Evolutionary conservation across 768 basidiomycete species (phyloP).

Genomic region (Boletus rufocinnamomeus): DNA sequence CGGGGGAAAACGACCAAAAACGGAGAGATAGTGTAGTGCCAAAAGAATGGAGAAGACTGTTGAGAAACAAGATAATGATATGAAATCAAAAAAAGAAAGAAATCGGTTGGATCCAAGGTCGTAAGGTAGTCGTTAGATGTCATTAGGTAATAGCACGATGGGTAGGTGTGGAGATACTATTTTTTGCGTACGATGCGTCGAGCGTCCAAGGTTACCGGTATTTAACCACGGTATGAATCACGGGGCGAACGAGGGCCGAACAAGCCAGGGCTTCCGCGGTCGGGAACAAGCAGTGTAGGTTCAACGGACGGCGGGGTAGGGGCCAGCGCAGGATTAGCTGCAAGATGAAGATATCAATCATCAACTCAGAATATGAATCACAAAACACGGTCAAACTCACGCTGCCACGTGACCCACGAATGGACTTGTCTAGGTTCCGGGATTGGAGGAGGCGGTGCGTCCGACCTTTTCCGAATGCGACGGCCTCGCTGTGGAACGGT

Average conservation of each 20-base stretch:
- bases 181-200: not conserved
- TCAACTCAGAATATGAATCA: not conserved
- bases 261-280: constrained; percentile 60
- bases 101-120: constrained; percentile 12
- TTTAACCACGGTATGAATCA: constrained; percentile 33
- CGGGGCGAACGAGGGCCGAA: constrained; percentile 79
- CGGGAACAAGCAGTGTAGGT: constrained; percentile 62
- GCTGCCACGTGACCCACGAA: constrained; percentile 70
- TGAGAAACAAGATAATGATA: constrained; percentile 32
- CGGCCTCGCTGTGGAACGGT: constrained; percentile 45
- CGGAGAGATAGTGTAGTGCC: not conserved
- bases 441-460: constrained; percentile 35
- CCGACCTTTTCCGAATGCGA: constrained; percentile 47
- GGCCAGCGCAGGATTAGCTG: constrained; percentile 58
- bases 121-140: constrained; percentile 24
- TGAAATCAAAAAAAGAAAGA: constrained; percentile 1
- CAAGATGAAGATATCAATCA: constrained; percentile 11
- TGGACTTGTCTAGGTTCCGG: constrained; percentile 44
- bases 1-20: not conserved
- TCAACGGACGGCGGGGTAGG: constrained; percentile 65
- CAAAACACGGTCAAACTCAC: constrained; percentile 44
- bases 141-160: constrained; percentile 4
- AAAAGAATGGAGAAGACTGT: not conserved
- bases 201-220: not conserved
- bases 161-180: not conserved